Conservation (phyloP, 2,329 filamentous ascomycete species). For the Monilinia polystroma region DNA sequence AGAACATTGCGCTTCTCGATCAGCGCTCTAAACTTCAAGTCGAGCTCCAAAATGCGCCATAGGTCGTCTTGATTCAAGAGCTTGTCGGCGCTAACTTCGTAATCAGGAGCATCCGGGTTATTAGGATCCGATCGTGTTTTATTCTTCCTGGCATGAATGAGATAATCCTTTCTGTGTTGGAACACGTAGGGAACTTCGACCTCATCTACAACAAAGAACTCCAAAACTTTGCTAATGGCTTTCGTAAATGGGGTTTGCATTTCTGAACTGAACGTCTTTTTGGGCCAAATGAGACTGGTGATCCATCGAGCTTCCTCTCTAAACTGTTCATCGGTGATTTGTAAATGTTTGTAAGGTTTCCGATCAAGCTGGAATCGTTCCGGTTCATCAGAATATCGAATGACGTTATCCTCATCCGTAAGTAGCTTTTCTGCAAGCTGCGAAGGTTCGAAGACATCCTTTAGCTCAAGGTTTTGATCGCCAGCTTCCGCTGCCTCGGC, state of each 20-base stretch:
- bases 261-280: constrained; percentile 67
- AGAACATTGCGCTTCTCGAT: constrained; percentile 88
- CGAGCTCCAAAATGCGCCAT: constrained; percentile 87
- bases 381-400: constrained; percentile 84
- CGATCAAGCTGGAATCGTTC: constrained; percentile 93
- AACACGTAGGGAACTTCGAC: constrained; percentile 97
- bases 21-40: constrained; percentile 91
- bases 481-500: constrained; percentile 76
- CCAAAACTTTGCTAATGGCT: constrained; percentile 85
- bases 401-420: constrained; percentile 91
- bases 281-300: constrained; percentile 81
- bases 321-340: constrained; percentile 79
- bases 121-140: constrained; percentile 56
- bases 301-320: constrained; percentile 93
- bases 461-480: constrained; percentile 84
- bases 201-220: constrained; percentile 92
- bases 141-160: constrained; percentile 81
- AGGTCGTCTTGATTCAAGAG: constrained; percentile 88
- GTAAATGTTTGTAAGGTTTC: constrained; percentile 80
- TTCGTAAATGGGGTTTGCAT: constrained; percentile 81
- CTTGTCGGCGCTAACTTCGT: constrained; percentile 77
- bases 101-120: constrained; percentile 70
- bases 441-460: constrained; percentile 97
- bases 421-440: constrained; percentile 92
- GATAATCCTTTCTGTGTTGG: constrained; percentile 95